A percentile compares a stretch with the other conserved stretches of the same genome.
Conservation (phyloP, 2,329 filamentous ascomycete genomes). For the Cladosporium phlei region DNA sequence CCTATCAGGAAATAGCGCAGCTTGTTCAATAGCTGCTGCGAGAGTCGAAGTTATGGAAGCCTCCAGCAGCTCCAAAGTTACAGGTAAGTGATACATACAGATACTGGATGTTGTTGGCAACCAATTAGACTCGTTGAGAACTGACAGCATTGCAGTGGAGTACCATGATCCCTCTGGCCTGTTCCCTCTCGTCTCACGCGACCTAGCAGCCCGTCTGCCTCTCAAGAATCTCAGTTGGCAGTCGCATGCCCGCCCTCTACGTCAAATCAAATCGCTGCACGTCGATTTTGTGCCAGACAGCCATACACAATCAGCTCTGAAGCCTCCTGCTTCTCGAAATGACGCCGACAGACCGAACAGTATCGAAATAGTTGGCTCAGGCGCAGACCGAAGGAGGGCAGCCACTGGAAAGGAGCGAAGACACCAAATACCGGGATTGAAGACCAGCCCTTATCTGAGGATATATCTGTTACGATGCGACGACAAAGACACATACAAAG, state of each 20-base stretch:
- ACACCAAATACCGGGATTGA: constrained; percentile 91
- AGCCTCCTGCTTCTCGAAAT: constrained; percentile 12
- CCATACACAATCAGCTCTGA: constrained; percentile 22
- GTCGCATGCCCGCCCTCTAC: constrained; percentile 81
- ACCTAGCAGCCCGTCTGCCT: constrained; percentile 73
- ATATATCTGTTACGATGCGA: constrained; percentile 86
- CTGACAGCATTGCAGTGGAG: constrained; percentile 61
- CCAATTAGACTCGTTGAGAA: background rate
- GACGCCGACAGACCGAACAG: constrained; percentile 29
- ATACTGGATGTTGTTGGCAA: constrained; percentile 23
- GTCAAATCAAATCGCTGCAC: constrained; percentile 89
- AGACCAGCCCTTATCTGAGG: constrained; percentile 90
- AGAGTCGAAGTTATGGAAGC: constrained; percentile 30
- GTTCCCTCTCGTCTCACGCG: constrained; percentile 74
- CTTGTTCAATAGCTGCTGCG: constrained; percentile 13
- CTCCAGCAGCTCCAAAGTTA: constrained; percentile 46
- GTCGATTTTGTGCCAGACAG: constrained; percentile 69
- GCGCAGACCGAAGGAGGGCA: constrained; percentile 25
- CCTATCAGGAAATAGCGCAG: constrained; percentile 12
- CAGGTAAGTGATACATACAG: constrained; percentile 40
- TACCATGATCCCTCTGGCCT: constrained; percentile 91
- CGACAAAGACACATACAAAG: constrained; percentile 91
- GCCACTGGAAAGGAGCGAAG: constrained; percentile 54
- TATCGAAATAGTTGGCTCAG: constrained; percentile 41
- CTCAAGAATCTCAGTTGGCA: constrained; percentile 95